Percentiles rank a stretch among this genome's conserved stretches.
These are phyloP conservation scores for Atalantia buxifolia DNA, from an alignment of 345 rosid genomes.

Conservation along the genomic window DNA sequence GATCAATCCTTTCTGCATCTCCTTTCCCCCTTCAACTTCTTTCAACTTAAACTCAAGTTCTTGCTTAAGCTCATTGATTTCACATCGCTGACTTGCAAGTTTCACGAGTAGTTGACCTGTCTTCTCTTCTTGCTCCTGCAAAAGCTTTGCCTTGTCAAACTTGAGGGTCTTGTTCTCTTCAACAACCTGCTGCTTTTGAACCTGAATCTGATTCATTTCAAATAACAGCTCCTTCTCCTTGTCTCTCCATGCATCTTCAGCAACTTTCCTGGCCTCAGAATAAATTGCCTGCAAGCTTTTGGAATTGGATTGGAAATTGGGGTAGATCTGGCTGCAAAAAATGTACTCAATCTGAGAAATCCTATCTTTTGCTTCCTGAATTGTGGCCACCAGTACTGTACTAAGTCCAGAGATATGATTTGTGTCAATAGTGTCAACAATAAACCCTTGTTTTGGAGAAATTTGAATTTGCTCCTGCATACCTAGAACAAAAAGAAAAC, in stretches of 20 bases:
- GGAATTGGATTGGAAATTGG: slow-evolving; percentile 53
- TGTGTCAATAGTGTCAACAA: slow-evolving; percentile 40
- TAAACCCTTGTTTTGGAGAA: slow-evolving; percentile 22
- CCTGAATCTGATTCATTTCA: slow-evolving; percentile 47
- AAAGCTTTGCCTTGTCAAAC: slow-evolving; percentile 38
- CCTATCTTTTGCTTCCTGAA: slow-evolving; percentile 85
- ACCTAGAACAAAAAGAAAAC: not conserved
- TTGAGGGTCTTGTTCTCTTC: slow-evolving; percentile 41
- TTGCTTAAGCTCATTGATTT: slow-evolving; percentile 32
- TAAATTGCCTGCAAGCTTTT: slow-evolving; percentile 50
- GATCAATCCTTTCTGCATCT: slow-evolving; percentile 35
- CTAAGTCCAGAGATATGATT: slow-evolving; percentile 65
- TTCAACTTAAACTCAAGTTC: slow-evolving; percentile 36
- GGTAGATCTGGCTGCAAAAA: slow-evolving; percentile 82
- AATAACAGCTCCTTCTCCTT: slow-evolving; percentile 43
- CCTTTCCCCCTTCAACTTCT: slow-evolving; percentile 45
- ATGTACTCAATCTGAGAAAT: slow-evolving; percentile 91
- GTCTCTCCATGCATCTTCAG: slow-evolving; percentile 54
- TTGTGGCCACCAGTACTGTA: slow-evolving; percentile 74
- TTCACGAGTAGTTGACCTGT: slow-evolving; percentile 17
- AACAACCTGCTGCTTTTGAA: slow-evolving; percentile 37
- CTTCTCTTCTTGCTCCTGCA: slow-evolving; percentile 27
- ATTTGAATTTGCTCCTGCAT: slow-evolving; percentile 26
- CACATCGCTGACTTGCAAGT: slow-evolving; percentile 24
- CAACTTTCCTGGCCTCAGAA: slow-evolving; percentile 47